A percentile compares a stretch with the other conserved stretches of the same genome.
These are phyloP conservation scores for Olyra latifolia DNA, from an alignment of 176 grass and related monocot species.

Conservation along the genomic window DNA sequence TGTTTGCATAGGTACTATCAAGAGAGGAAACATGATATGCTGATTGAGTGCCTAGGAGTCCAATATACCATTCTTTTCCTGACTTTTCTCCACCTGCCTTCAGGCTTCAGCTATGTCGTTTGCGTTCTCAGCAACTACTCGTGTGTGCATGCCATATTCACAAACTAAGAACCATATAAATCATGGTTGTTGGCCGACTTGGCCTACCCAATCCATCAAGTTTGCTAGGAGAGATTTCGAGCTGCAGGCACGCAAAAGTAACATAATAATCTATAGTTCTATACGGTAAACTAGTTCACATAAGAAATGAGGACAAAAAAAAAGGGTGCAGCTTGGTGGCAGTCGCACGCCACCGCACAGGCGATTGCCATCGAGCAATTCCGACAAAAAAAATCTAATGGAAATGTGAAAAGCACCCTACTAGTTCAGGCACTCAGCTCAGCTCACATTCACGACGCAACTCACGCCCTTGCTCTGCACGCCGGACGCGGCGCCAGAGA, in stretches of 20 bases:
- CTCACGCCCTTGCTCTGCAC: constrained; percentile 30
- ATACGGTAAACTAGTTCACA: background rate
- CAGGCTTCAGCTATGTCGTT: background rate
- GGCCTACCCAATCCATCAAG: background rate
- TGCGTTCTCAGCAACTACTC: background rate
- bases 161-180: background rate
- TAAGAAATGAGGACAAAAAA: background rate
- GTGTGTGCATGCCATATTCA: background rate
- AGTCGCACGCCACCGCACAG: no score
- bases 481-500: background rate
- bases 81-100: background rate
- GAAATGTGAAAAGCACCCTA: background rate
- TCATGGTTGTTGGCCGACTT: background rate
- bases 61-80: no score
- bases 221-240: background rate
- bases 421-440: background rate
- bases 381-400: background rate
- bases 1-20: background rate
- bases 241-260: background rate
- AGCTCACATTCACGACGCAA: constrained; percentile 33
- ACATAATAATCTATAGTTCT: background rate
- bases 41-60: no score
- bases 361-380: no score
- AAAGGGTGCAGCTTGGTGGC: no score
- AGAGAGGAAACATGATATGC: background rate